Percentiles rank a stretch among this genome's conserved stretches.
Evolutionary conservation across 768 basidiomycete genomes (phyloP).

Genomic region (Coprinopsis sp.): DNA sequence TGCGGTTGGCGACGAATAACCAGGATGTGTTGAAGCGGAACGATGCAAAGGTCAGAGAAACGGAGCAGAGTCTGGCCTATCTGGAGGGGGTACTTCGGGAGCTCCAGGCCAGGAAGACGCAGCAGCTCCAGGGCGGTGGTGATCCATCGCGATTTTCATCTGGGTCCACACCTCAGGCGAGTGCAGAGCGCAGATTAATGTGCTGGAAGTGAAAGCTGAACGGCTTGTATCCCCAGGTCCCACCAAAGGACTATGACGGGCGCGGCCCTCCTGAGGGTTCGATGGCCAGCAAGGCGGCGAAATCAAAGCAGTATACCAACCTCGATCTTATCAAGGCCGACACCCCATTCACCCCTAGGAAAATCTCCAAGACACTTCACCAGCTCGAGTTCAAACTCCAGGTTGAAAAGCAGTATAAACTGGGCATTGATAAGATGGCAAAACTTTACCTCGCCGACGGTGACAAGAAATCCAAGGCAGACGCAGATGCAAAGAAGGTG

Average conservation of each 20-base stretch:
- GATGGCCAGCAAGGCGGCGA: conserved; percentile 24
- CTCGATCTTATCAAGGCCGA: conserved; percentile 97
- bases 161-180: conserved; percentile 36
- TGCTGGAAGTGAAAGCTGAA: conserved; percentile 3
- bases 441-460: conserved; percentile 95
- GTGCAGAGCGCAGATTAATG: conserved; percentile 3
- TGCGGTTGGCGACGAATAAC: conserved; percentile 80
- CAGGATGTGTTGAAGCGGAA: conserved; percentile 79
- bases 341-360: conserved; percentile 91
- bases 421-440: conserved; percentile 98
- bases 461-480: conserved; percentile 91
- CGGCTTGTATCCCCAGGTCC: conserved; percentile 34
- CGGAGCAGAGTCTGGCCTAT: conserved; percentile 78
- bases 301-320: conserved; percentile 66
- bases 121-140: conserved; percentile 53
- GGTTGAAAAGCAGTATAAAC: conserved; percentile 96
- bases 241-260: conserved; percentile 47
- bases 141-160: conserved; percentile 45
- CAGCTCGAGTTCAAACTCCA: conserved; percentile 99
- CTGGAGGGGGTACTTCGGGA: conserved; percentile 84
- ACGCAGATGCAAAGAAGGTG: conserved; percentile 89
- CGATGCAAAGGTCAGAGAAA: conserved; percentile 83
- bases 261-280: conserved; percentile 37
- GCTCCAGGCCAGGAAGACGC: conserved; percentile 72
- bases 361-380: conserved; percentile 96